These are phyloP conservation scores for Cytidiella melzeri DNA, from an alignment of 768 basidiomycete species.

Conservation along the genomic window DNA sequence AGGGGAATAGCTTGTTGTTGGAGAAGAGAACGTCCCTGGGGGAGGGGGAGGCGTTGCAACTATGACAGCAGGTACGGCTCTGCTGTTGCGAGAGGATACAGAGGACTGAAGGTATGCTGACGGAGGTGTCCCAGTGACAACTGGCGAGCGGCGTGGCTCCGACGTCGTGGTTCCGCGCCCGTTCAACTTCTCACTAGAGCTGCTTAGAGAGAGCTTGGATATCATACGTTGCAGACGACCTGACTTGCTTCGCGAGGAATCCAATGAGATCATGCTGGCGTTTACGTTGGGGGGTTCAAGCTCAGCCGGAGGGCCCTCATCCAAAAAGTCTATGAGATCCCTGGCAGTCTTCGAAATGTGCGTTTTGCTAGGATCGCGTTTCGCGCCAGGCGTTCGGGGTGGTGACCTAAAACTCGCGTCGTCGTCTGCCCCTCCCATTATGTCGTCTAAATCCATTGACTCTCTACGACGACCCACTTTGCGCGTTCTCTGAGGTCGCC, in stretches of 20 bases:
- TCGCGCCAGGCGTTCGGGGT: constrained; percentile 1
- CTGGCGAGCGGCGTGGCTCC: constrained; percentile 18
- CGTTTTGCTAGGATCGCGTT: constrained; percentile 10
- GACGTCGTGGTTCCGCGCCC: constrained; percentile 24
- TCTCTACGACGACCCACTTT: constrained; percentile 53
- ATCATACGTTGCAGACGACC: constrained; percentile 79
- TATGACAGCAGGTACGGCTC: constrained; percentile 26
- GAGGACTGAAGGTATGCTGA: constrained; percentile 13
- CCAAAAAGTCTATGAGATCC: constrained; percentile 52
- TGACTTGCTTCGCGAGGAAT: constrained; percentile 32
- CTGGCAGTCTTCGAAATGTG: constrained; percentile 39
- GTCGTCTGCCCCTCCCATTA: constrained; percentile 66
- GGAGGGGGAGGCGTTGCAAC: constrained; percentile 24
- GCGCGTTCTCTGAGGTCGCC: constrained; percentile 44
- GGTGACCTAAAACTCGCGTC: constrained; percentile 31
- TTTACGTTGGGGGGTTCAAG: constrained; percentile 23
- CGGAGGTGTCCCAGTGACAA: constrained; percentile 17
- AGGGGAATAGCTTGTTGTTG: neutral
- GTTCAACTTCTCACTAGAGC: constrained; percentile 29
- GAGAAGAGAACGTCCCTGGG: constrained; percentile 4
- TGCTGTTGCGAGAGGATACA: neutral
- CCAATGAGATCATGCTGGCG: constrained; percentile 38
- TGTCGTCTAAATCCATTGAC: constrained; percentile 68
- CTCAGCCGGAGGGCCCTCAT: constrained; percentile 49
- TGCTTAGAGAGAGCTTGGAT: constrained; percentile 53